Percentiles rank a stretch among this genome's conserved stretches.
Conservation (phyloP, 352 stramenopile genomes). For the Phytophthora quininea region DNA sequence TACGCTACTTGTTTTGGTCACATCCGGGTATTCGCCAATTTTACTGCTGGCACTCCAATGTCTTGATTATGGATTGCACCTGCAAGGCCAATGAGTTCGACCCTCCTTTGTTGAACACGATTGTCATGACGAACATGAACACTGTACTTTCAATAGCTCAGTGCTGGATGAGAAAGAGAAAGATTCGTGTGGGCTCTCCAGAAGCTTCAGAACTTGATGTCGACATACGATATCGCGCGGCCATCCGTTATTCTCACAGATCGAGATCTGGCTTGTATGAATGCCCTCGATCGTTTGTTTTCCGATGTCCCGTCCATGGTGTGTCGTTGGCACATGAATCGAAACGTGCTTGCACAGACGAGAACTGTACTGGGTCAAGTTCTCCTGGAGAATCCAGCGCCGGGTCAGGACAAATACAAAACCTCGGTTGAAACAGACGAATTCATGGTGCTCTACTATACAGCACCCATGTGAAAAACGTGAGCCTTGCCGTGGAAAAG, state of each 20-base stretch:
- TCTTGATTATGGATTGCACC: conserved; percentile 7
- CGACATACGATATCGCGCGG: background rate
- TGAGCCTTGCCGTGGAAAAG: background rate
- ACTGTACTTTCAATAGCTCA: conserved; percentile 9
- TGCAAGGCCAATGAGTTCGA: conserved; percentile 11
- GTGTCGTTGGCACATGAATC: conserved; percentile 27
- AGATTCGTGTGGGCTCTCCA: conserved; percentile 11
- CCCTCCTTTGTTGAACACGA: conserved; percentile 15
- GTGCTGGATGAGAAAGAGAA: conserved; percentile 9
- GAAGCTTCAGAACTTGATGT: background rate
- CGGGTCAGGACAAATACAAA: conserved; percentile 12
- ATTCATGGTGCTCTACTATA: conserved; percentile 10
- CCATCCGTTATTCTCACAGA: conserved; percentile 12
- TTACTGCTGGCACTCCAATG: background rate
- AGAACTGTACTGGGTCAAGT: conserved; percentile 10
- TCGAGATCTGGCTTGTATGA: conserved; percentile 14
- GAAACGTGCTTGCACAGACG: conserved; percentile 10
- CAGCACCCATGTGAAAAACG: conserved; percentile 9
- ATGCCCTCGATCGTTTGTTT: conserved; percentile 11
- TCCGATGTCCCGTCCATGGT: background rate
- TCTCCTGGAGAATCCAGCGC: conserved; percentile 2
- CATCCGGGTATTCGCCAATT: background rate
- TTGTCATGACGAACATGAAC: conserved; percentile 19
- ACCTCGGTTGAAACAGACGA: conserved; percentile 4
- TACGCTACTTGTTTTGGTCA: background rate